Base-by-base conservation (phyloP, 2,329 filamentous ascomycete genomes). In the Paracoccidioides brasiliensis region DNA sequence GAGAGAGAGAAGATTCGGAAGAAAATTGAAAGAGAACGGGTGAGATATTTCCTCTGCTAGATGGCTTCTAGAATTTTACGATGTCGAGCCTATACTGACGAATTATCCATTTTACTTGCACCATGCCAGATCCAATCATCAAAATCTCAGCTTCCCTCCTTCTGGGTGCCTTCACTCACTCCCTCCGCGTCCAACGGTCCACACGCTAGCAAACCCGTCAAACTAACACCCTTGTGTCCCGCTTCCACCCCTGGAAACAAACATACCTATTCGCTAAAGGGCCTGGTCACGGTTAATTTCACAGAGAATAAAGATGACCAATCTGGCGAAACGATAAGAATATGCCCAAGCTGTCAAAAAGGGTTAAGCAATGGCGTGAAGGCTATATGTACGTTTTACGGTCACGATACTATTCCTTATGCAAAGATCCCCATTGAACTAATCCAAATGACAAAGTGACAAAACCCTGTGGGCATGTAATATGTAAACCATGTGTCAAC, bases 161-260 rank as follows among this genome's bases (percentile, higher is more conserved):
- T 97, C 72, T 97, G 91, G 93, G 85, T 91, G 10, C 91, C 90
- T 0, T 88, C 86, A 0, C 80, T 91, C 56, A 94, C 87, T 0
- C 89, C 89, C 0, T 77, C 77, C 0, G 79, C 78, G 41, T 80
- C 80, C 49, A 74, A 77, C 53, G 74, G 83, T 53, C 75, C 82
- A 64, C 71, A 78, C 5, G 72, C 80, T 42, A 71, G 71, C n/a
- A 84, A 82, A 66, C 79, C 81, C 54, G 67, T 73, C 52, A 94
- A 93, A 66, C 72, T 79, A 32, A 76, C 77, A 4, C 88, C 90
- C 0, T 75, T 85, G 2, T 97, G 90, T 63, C 90, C 90, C 0
- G 85, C 84, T 0, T 88, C 88, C 0, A 74, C 78, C 2, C 74
- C 81, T 9, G 77, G 82, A 33, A 77, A 79, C 12, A 80, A 82